A percentile compares a stretch with the other conserved stretches of the same genome.
phyloP scores from a whole-genome alignment of 1,139 yeast genomes.

The Yamadazyma atmosphaerica region DNA sequence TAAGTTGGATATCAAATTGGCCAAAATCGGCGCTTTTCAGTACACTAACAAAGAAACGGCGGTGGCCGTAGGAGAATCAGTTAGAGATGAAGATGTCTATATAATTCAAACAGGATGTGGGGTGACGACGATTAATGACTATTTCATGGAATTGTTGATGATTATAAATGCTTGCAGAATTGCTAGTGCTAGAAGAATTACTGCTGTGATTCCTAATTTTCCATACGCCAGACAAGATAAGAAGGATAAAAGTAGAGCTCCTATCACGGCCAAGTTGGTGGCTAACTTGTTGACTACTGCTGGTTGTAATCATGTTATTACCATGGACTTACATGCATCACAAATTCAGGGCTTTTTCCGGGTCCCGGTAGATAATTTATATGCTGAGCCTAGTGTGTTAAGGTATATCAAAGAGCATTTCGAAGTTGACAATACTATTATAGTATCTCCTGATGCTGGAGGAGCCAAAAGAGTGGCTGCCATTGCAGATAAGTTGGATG shows the following conservation, averaged over 20 bases:
- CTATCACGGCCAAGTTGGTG: constrained; percentile 94
- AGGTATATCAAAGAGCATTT: constrained; percentile 80
- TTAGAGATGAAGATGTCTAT: constrained; percentile 93
- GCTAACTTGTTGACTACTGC: constrained; percentile 95
- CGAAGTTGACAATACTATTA: constrained; percentile 66
- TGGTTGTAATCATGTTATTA: constrained; percentile 95
- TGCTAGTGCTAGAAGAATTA: constrained; percentile 92
- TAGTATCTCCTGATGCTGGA: constrained; percentile 97
- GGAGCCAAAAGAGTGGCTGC: constrained; percentile 99
- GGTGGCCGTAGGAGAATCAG: constrained; percentile 90
- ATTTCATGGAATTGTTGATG: constrained; percentile 80
- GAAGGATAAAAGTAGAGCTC: constrained; percentile 95
- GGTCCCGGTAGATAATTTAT: constrained; percentile 93
- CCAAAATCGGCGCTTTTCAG: constrained; percentile 66
- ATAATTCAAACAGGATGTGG: constrained; percentile 94
- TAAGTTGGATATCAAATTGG: constrained; percentile 56
- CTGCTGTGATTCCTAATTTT: constrained; percentile 93
- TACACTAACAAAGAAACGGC: constrained; percentile 85
- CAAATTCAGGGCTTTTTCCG: constrained; percentile 97
- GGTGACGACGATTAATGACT: constrained; percentile 68
- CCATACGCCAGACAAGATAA: constrained; percentile 98
- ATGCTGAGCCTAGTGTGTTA: constrained; percentile 93
- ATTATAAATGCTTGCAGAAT: constrained; percentile 95
- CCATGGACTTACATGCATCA: constrained; percentile 96
- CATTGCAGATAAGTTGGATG: constrained; percentile 86